Conservation (phyloP, 257 asterid species). For the Solanum piurae region DNA sequence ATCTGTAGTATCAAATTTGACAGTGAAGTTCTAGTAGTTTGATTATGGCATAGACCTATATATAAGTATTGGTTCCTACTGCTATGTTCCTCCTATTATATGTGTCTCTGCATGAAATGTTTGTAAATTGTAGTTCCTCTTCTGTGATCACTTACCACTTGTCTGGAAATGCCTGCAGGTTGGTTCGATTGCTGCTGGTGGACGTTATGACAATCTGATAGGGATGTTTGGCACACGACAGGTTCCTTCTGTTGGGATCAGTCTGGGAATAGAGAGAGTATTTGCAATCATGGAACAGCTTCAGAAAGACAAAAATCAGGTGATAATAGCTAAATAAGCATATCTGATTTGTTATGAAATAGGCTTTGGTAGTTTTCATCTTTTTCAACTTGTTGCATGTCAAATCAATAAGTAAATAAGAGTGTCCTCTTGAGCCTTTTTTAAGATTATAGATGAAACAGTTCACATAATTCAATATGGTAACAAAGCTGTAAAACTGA, state of each 20-base stretch:
- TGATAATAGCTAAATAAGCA: conserved; percentile 4
- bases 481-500: not conserved
- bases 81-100: not conserved
- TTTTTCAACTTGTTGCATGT: not conserved
- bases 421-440: not conserved
- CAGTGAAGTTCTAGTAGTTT: not conserved
- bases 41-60: not conserved
- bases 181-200: conserved; percentile 98
- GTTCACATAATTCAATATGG: not conserved
- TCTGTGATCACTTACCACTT: not conserved
- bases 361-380: not conserved
- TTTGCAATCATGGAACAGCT: conserved; percentile 83
- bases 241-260: conserved; percentile 93
- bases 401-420: not conserved
- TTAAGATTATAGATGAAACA: not conserved
- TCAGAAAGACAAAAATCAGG: conserved; percentile 61
- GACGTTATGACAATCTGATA: conserved; percentile 85
- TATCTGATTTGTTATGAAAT: not conserved
- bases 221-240: conserved; percentile 80
- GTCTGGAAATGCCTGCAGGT: conserved; percentile 36
- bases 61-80: not conserved
- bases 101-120: not conserved
- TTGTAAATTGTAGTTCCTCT: not conserved
- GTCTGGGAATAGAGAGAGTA: conserved; percentile 92
- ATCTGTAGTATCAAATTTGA: not conserved